Evolutionary conservation across 202 grass and related monocot genomes (phyloP), one percentile per base, ranked within the genome.

Genomic region (Hordeum pubiflorum): DNA sequence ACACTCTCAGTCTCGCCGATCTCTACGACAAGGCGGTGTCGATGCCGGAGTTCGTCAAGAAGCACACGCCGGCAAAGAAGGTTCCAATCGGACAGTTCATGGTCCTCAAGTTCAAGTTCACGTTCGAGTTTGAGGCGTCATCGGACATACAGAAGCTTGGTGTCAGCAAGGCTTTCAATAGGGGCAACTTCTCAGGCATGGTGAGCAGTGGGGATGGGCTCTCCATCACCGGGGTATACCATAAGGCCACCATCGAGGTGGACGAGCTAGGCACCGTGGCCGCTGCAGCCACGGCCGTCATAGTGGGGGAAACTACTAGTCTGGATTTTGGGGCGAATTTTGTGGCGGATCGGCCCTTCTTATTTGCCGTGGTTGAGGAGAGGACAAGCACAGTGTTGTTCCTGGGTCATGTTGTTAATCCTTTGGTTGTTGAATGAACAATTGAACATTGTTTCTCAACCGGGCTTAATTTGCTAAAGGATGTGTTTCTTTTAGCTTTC

Each of bases 81-180:
- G 79, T 80, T 48, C 50, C 31, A 0, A 23, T 91, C 0, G 34
- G 71, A 18, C 4, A 58, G 39, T 84, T 89, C 84, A 87, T 72
- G 84, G 74, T 87, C 37, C 87, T 84, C 0, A 89, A 87, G 50
- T 92, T 89, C 76, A 89, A 82, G 29, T 82, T 89, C 60, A 69
- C 90, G 24, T 86, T 62, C 21, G 63, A 68, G 68, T 79, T 92
- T 2, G 72, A 87, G 10, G 83, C 55, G 18, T 41, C 37, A 4
- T 2, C 0, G 7, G 77, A 81, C 11, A 58, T 92, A 1, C 0
- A 41, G 31, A 55, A 82, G 33, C 18, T 89, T 23, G 87, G 87
- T 0, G 57, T 89, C 23, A 20, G 3, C 6, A 29, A 33, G 11
- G 81, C 87, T 3, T 89, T 92, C 8, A 0, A 0, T 1, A 17